phyloP scores from a whole-genome alignment of 139 green algal species.

The Pleodorina starrii region DNA sequence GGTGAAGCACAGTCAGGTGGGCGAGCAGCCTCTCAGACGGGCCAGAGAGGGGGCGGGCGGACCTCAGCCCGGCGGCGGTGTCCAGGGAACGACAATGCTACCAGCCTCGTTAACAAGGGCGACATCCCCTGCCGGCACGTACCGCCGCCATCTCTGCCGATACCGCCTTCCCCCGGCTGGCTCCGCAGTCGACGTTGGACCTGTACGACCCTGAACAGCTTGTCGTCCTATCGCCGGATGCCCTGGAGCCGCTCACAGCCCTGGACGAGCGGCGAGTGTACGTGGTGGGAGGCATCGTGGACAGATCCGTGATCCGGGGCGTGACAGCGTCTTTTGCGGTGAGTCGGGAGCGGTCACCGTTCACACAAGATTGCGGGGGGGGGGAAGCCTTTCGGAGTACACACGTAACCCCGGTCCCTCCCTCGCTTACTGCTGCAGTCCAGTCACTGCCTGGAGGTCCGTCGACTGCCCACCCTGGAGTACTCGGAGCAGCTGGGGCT shows the following conservation, averaged over 20 bases:
- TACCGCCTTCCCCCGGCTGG: too few relatives aligned
- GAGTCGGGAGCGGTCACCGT: too few relatives aligned
- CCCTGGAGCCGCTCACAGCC: conserved; percentile 36
- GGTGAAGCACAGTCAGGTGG: conserved; percentile 15
- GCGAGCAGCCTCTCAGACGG: too few relatives aligned
- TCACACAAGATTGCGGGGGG: too few relatives aligned
- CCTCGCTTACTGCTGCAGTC: background rate
- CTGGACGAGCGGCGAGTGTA: conserved; percentile 39
- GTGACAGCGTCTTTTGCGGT: conserved; percentile 32
- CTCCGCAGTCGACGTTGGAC: conserved; percentile 2
- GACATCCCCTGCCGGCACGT: too few relatives aligned
- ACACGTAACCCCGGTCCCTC: too few relatives aligned
- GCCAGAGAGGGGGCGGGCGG: too few relatives aligned
- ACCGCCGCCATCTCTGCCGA: too few relatives aligned
- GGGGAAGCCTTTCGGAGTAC: too few relatives aligned
- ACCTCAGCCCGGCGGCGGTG: too few relatives aligned
- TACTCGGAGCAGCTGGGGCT: conserved; percentile 47
- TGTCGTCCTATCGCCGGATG: conserved; percentile 54
- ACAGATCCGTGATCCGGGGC: conserved; percentile 34
- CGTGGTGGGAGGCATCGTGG: conserved; percentile 60
- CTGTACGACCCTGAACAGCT: background rate
- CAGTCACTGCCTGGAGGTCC: background rate
- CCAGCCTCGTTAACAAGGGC: too few relatives aligned
- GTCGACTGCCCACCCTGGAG: conserved; percentile 49
- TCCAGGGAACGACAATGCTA: too few relatives aligned